Base-by-base conservation (phyloP, 129 eudicot genomes). In the Ambrosia artemisiifolia region DNA sequence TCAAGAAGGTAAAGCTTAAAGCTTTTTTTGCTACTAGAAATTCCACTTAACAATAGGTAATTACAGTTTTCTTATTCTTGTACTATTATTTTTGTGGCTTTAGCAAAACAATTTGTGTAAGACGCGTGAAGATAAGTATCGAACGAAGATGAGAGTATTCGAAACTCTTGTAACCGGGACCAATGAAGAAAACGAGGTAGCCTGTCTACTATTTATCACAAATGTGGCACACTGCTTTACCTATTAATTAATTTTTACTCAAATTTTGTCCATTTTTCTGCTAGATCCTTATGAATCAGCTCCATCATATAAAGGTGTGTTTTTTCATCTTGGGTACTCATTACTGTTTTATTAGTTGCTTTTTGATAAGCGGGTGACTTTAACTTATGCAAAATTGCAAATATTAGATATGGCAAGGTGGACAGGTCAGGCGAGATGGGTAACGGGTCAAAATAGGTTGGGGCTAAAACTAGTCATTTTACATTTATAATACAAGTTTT, bases 111-210 rank as follows among this genome's bases (percentile, higher is more conserved):
- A 70, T 67, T 70, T 84, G 40, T 82, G 63, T 79, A 94, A 90
- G 85, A 63, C 84, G 14, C 89, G 90, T 57, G 96, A 94, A 64
- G 95, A 85, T 54, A 94, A 79, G 82, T 90, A 83, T 72, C 86
- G 83, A 43, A 61, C 75, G 65, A 87, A 71, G 78, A 51, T 90
- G 49, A 84, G 70, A 75, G 89, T 84, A 43, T 83, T 94, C 12
- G 91, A 88, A 75, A 82, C 92, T 49, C 92, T 94, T 75, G 88
- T 88, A 17, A 81, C 61, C 10, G 98, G 96, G 44, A 79, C 89
- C 30, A 67, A 82, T 16, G 96, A 94, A 81, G 96, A 94, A 84
- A 87, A 81, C 72, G 87, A 94, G 92, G 96, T 89, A 80, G 19
- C n/a, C 35, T 19, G 32, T 47, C 56, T 53, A 30, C 67, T 71